phyloP scores from a whole-genome alignment of 1,284 basidiomycete species.

The Rhodotorula sp. region DNA sequence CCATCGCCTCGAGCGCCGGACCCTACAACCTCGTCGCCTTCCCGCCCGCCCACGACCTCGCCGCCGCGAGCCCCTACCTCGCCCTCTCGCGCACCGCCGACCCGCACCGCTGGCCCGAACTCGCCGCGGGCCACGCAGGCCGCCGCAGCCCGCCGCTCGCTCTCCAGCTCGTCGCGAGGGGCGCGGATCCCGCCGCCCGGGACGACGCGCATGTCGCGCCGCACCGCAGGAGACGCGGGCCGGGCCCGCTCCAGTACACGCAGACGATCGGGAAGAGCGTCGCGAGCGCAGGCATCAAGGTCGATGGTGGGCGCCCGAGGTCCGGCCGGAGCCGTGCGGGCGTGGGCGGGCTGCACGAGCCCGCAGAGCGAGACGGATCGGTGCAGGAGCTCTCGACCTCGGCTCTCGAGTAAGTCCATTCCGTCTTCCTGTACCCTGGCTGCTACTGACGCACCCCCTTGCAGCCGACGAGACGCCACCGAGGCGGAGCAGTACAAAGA shows the following conservation, averaged over 20 bases:
- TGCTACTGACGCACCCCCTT: accelerated
- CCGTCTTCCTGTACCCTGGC: background rate
- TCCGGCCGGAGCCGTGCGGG: background rate
- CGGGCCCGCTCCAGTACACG: slow-evolving; percentile 65
- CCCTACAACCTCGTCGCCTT: slow-evolving; percentile 65
- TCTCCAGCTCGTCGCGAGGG: slow-evolving; percentile 16
- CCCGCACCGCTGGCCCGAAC: slow-evolving; percentile 76
- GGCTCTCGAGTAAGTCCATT: background rate
- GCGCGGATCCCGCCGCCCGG: background rate
- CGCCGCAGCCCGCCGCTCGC: slow-evolving; percentile 66
- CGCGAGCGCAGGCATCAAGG: slow-evolving; percentile 68
- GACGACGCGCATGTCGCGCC: background rate
- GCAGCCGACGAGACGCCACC: no score
- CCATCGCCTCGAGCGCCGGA: background rate
- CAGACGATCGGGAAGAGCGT: slow-evolving; percentile 73
- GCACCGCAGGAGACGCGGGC: slow-evolving; percentile 4
- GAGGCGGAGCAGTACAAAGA: no score
- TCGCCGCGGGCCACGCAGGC: slow-evolving; percentile 47
- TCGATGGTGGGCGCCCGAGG: slow-evolving; percentile 53
- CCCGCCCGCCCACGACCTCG: slow-evolving; percentile 59
- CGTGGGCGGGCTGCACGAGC: background rate
- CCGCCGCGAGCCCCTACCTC: slow-evolving; percentile 76
- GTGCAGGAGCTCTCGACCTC: background rate
- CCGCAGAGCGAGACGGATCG: background rate
- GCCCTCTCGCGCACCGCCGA: slow-evolving; percentile 74